A percentile compares a stretch with the other conserved stretches of the same genome.
These are phyloP conservation scores for Orbilia oligospora DNA, from an alignment of 2,329 filamentous ascomycete species.

Conservation along the genomic window DNA sequence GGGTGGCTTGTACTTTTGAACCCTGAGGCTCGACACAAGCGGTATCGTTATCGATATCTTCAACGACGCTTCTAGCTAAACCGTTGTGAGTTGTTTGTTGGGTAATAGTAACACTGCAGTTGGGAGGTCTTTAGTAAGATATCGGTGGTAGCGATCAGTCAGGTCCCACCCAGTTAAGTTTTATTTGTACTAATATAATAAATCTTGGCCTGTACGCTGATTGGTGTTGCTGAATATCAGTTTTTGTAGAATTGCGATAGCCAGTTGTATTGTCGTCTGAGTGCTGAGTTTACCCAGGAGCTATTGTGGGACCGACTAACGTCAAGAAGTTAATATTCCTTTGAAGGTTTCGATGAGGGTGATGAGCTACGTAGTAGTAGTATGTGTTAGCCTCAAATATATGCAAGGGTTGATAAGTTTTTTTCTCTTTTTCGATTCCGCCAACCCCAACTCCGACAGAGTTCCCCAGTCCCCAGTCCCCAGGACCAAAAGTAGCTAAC, in stretches of 20 bases:
- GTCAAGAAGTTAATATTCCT: not conserved
- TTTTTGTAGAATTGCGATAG: not conserved
- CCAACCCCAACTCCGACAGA: conserved; percentile 8
- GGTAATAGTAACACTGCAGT: not conserved
- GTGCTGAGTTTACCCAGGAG: conserved; percentile 5
- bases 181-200: not conserved
- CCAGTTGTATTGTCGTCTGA: not conserved
- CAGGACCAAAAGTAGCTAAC: not conserved
- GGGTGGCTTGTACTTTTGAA: conserved; percentile 26
- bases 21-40: conserved; percentile 44
- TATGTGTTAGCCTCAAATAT: not conserved
- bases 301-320: not conserved
- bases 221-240: not conserved
- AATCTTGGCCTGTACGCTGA: not conserved
- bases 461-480: conserved; percentile 3
- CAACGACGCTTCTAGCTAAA: conserved; percentile 1
- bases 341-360: conserved; percentile 3
- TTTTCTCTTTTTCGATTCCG: conserved; percentile 11
- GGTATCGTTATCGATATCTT: conserved; percentile 51
- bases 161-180: too few species aligned
- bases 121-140: not conserved
- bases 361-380: not conserved
- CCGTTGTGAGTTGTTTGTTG: not conserved
- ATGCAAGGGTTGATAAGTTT: conserved; percentile 8
- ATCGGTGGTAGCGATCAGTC: too few species aligned